Evolutionary conservation across 345 rosid species (phyloP), one percentile per base, ranked within the genome.

Genomic region (Aquilaria sinensis): DNA sequence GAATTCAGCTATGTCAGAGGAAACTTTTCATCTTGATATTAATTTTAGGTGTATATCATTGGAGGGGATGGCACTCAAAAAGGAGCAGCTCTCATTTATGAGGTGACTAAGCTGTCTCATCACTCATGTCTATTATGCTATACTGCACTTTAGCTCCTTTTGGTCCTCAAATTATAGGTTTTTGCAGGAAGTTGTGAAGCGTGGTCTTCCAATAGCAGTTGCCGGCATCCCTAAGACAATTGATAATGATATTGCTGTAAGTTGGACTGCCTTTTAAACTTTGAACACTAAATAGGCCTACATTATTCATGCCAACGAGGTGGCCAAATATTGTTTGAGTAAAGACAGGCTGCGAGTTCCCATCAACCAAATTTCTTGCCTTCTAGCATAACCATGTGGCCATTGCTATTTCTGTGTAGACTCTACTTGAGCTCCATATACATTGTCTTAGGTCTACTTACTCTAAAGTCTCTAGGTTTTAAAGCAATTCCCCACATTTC

Each of bases 51-150:
- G 53, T 93, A 93, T 75, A 86, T 93, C 51, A 86, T 92, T 68
- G 98, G 98, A 64, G 98, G 97, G 64, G 93, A 89, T 72, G 98
- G 97, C 57, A 92, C 98, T 3, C 98, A 87, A 53, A 83, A 69
- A 59, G 96, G 97, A 64, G 98, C 96, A 47, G 89, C 85, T 73
- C 77, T 67, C 45, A 87, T 92, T 69, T 87, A 82, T 71, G 52
- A 92, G 87, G 98, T 87, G 69, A 67, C 57, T 58, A n/a, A 12
- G 52, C 62, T 49, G 70, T 60, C 71, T 12, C 32, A 31, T 50
- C n/a, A 10, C 16, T 55, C 41, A n/a, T 51, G 56, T 31, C 57
- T 43, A 15, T 37, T 45, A 10, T 45, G 50, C 55, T 55, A 43
- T 31, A 57, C 41, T 61, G 63, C 68, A 32, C 23, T 46, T 56